A percentile compares a stretch with the other conserved stretches of the same genome.
Conservation (phyloP, 768 basidiomycete species). For the Dentipellis fragilis region DNA sequence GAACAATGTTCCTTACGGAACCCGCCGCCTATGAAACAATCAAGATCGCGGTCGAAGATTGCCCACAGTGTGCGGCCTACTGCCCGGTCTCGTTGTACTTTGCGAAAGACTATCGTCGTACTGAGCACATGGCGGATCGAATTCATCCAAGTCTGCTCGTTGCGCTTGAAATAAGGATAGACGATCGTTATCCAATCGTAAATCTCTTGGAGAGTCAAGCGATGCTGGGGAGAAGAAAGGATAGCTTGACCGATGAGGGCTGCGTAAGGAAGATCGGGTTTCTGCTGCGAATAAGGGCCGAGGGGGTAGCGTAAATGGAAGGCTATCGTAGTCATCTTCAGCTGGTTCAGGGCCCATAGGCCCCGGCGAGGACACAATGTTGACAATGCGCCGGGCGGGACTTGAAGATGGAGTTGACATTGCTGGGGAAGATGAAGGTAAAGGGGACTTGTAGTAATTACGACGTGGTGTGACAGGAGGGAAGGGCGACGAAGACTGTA, state of each 20-base stretch:
- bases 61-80: slow-evolving; percentile 84
- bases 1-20: slow-evolving; percentile 55
- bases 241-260: slow-evolving; percentile 95
- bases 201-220: slow-evolving; percentile 89
- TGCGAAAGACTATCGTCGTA: slow-evolving; percentile 86
- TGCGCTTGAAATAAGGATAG: slow-evolving; percentile 88
- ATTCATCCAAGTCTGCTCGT: slow-evolving; percentile 96
- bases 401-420: slow-evolving; percentile 54
- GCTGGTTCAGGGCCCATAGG: slow-evolving; percentile 58
- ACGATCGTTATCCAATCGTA: slow-evolving; percentile 93
- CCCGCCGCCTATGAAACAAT: slow-evolving; percentile 78
- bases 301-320: slow-evolving; percentile 72
- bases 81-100: slow-evolving; percentile 65
- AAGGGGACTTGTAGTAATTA: slow-evolving; percentile 33
- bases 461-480: slow-evolving; percentile 41
- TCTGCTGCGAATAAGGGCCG: slow-evolving; percentile 72
- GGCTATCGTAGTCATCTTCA: slow-evolving; percentile 53
- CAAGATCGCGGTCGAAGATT: slow-evolving; percentile 71
- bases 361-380: slow-evolving; percentile 78
- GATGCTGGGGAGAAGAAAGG: slow-evolving; percentile 71
- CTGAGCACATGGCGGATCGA: slow-evolving; percentile 95
- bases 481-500: slow-evolving; percentile 25
- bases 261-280: slow-evolving; percentile 87
- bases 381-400: slow-evolving; percentile 48
- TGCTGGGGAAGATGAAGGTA: slow-evolving; percentile 54